phyloP scores from a whole-genome alignment of 345 rosid species.

The Boechera divaricarpa region DNA sequence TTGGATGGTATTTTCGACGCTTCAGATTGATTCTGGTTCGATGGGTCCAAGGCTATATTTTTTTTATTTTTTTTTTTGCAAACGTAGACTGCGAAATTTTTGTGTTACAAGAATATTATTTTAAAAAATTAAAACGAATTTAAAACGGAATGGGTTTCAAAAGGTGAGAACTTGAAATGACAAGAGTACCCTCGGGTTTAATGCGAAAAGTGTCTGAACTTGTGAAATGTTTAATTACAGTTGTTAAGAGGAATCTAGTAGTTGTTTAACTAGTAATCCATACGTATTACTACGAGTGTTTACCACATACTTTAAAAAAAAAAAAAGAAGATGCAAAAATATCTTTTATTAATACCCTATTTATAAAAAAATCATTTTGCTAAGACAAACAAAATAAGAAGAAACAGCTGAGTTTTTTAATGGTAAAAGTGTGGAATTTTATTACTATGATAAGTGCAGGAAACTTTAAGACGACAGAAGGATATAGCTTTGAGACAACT shows the following conservation, averaged over 20 bases:
- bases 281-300: background rate
- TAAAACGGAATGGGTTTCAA: slow-evolving; percentile 38
- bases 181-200: slow-evolving; percentile 22
- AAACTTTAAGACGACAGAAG: background rate
- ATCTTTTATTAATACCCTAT: background rate
- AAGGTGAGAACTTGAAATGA: slow-evolving; percentile 10
- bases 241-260: slow-evolving; percentile 2
- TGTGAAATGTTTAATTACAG: slow-evolving; percentile 5
- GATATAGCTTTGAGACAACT: slow-evolving; percentile 6
- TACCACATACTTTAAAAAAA: background rate
- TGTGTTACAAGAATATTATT: slow-evolving; percentile 33
- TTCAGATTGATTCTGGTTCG: slow-evolving; percentile 42
- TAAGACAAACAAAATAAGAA: background rate
- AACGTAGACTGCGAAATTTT: slow-evolving; percentile 40
- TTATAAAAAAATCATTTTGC: background rate
- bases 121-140: slow-evolving; percentile 22
- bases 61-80: background rate
- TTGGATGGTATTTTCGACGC: slow-evolving; percentile 48
- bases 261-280: slow-evolving; percentile 5
- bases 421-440: background rate
- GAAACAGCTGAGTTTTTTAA: background rate
- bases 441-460: background rate
- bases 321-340: background rate
- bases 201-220: slow-evolving; percentile 13
- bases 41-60: slow-evolving; percentile 36